These are phyloP conservation scores for Phytophthora multivora DNA, from an alignment of 352 stramenopile genomes.

Conservation along the genomic window DNA sequence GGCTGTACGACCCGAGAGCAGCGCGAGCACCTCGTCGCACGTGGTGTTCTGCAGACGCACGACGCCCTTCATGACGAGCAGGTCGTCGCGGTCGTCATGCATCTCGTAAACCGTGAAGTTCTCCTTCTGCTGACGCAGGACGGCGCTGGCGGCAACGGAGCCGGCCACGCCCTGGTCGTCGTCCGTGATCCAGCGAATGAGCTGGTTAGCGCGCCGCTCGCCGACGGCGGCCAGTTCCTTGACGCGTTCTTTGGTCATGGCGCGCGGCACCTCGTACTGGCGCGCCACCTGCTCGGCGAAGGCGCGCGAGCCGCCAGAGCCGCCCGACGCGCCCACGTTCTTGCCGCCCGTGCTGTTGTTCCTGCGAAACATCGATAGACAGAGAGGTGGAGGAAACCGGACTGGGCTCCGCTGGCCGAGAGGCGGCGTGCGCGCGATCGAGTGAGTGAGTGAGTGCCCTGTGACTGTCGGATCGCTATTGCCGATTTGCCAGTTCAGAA, in stretches of 20 bases:
- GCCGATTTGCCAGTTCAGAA: slow-evolving; percentile 21
- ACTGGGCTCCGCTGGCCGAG: slow-evolving; percentile 18
- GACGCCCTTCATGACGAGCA: slow-evolving; percentile 77
- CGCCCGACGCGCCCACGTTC: slow-evolving; percentile 12
- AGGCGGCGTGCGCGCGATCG: background rate
- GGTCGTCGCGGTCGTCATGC: slow-evolving; percentile 46
- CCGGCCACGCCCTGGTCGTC: slow-evolving; percentile 53
- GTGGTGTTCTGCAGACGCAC: slow-evolving; percentile 69
- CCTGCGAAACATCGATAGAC: slow-evolving; percentile 38
- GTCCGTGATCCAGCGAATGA: slow-evolving; percentile 70
- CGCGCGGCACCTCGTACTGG: slow-evolving; percentile 59
- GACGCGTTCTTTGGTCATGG: slow-evolving; percentile 47
- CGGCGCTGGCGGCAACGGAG: slow-evolving; percentile 33
- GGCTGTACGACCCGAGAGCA: slow-evolving; percentile 54
- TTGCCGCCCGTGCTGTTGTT: slow-evolving; percentile 38
- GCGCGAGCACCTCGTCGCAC: slow-evolving; percentile 68
- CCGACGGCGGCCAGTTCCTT: slow-evolving; percentile 49
- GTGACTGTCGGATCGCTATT: slow-evolving; percentile 15
- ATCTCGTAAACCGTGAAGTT: slow-evolving; percentile 84
- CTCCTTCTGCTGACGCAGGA: slow-evolving; percentile 75
- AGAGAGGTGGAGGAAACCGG: slow-evolving; percentile 18
- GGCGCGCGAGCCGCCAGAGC: slow-evolving; percentile 32
- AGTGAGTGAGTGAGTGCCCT: slow-evolving; percentile 15
- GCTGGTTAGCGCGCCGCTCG: slow-evolving; percentile 57
- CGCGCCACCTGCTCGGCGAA: slow-evolving; percentile 65